phyloP scores from a whole-genome alignment of 345 rosid species.

The Brassica nigra region DNA sequence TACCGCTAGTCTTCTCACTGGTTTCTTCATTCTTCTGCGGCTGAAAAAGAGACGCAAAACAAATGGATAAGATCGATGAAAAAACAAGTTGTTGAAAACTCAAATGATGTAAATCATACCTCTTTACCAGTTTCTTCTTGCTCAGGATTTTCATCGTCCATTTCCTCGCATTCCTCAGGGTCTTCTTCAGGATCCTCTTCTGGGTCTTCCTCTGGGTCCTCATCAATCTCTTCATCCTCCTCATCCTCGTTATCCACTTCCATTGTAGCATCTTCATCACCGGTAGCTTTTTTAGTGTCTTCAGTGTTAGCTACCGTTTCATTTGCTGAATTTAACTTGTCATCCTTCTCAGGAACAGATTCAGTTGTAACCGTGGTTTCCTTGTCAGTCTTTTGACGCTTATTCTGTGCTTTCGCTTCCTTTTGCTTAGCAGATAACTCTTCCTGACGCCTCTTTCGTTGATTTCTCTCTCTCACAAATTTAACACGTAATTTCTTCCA shows the following conservation, averaged over 20 bases:
- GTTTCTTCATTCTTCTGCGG: slow-evolving; percentile 46
- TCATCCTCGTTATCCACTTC: slow-evolving; percentile 49
- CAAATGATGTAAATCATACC: slow-evolving; percentile 46
- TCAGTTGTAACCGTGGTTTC: slow-evolving; percentile 43
- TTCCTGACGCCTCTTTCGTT: slow-evolving; percentile 70
- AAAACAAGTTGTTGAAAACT: background rate
- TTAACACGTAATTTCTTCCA: slow-evolving; percentile 65
- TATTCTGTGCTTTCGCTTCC: slow-evolving; percentile 46
- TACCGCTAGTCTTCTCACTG: slow-evolving; percentile 39
- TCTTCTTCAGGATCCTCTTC: slow-evolving; percentile 67
- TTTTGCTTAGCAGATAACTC: slow-evolving; percentile 53
- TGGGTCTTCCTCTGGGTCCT: slow-evolving; percentile 63
- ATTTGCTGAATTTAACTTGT: slow-evolving; percentile 39
- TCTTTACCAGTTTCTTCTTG: slow-evolving; percentile 45
- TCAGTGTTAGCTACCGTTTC: slow-evolving; percentile 36
- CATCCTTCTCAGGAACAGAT: slow-evolving; percentile 45
- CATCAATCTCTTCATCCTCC: slow-evolving; percentile 46
- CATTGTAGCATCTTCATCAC: slow-evolving; percentile 39
- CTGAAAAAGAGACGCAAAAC: slow-evolving; percentile 15
- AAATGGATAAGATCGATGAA: slow-evolving; percentile 3
- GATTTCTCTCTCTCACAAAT: slow-evolving; percentile 72
- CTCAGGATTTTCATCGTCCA: slow-evolving; percentile 53
- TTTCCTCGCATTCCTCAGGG: slow-evolving; percentile 57
- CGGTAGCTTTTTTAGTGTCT: slow-evolving; percentile 29
- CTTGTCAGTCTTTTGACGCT: slow-evolving; percentile 62